A percentile compares a stretch with the other conserved stretches of the same genome.
phyloP scores from a whole-genome alignment of 2,329 filamentous ascomycete species.

The Taxawa tesnikishii region DNA sequence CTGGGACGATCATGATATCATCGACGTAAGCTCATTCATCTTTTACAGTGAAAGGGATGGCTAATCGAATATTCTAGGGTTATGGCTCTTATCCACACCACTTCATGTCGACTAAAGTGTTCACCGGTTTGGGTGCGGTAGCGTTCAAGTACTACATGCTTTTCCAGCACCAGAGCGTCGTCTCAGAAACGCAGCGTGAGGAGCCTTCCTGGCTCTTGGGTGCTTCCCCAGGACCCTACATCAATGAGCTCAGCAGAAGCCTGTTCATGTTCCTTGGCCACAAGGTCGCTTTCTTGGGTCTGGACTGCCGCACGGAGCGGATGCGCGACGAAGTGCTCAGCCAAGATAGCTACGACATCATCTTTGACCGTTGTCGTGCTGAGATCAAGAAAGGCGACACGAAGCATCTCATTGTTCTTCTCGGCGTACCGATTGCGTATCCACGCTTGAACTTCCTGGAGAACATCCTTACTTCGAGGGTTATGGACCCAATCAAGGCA shows the following conservation, averaged over 20 bases:
- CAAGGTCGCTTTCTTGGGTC: slow-evolving; percentile 67
- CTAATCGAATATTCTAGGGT: slow-evolving; percentile 40
- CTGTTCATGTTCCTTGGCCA: slow-evolving; percentile 74
- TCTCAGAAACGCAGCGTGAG: slow-evolving; percentile 64
- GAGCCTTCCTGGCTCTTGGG: slow-evolving; percentile 92
- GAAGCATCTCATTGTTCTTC: slow-evolving; percentile 77
- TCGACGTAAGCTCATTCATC: slow-evolving; percentile 26
- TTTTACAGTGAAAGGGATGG: not conserved
- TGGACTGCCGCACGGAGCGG: slow-evolving; percentile 86
- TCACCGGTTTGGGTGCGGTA: slow-evolving; percentile 77
- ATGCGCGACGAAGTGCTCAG: slow-evolving; percentile 71
- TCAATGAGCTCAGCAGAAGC: slow-evolving; percentile 72
- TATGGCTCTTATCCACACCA: slow-evolving; percentile 87
- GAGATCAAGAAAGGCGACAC: slow-evolving; percentile 77
- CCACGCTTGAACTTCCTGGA: slow-evolving; percentile 44
- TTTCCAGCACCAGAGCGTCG: slow-evolving; percentile 88
- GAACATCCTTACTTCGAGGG: slow-evolving; percentile 63
- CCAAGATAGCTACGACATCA: slow-evolving; percentile 69
- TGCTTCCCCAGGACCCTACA: slow-evolving; percentile 71
- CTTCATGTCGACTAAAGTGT: slow-evolving; percentile 84
- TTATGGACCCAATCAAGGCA: slow-evolving; percentile 83
- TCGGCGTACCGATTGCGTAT: slow-evolving; percentile 54
- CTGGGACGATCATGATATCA: slow-evolving; percentile 74
- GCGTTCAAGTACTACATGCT: slow-evolving; percentile 99
- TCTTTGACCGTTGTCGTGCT: slow-evolving; percentile 73